These are phyloP conservation scores for Russula lepida DNA, from an alignment of 768 basidiomycete genomes.

Conservation along the genomic window DNA sequence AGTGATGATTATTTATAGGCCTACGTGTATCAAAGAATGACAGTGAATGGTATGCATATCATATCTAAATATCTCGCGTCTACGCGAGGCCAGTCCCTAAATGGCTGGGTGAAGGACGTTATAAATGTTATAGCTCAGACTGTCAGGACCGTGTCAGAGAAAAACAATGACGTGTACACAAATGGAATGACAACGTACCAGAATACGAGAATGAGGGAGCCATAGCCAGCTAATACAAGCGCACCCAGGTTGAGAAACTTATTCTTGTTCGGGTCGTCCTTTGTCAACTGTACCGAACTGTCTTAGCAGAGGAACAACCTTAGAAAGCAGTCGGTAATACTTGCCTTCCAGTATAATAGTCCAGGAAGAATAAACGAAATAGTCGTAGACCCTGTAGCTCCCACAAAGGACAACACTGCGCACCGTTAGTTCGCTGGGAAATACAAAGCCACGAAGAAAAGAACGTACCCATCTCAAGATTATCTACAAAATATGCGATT, in stretches of 20 bases:
- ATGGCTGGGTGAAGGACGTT: slow-evolving; percentile 37
- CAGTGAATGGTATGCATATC: background rate
- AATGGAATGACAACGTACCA: slow-evolving; percentile 48
- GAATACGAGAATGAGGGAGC: slow-evolving; percentile 71
- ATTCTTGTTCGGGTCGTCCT: slow-evolving; percentile 49
- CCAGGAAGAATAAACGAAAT: slow-evolving; percentile 96
- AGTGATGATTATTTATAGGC: background rate
- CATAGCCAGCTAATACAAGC: slow-evolving; percentile 66
- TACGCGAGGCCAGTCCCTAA: slow-evolving; percentile 1
- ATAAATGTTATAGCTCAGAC: slow-evolving; percentile 76
- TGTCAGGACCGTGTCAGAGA: slow-evolving; percentile 27
- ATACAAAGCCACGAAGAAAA: background rate
- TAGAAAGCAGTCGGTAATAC: slow-evolving; percentile 3
- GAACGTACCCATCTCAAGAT: slow-evolving; percentile 68
- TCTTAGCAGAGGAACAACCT: background rate
- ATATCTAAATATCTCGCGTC: background rate
- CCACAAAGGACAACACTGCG: slow-evolving; percentile 89
- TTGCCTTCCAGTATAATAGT: slow-evolving; percentile 86
- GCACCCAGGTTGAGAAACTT: slow-evolving; percentile 49
- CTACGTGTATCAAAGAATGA: background rate
- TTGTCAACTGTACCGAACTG: slow-evolving; percentile 46
- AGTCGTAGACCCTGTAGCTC: slow-evolving; percentile 92
- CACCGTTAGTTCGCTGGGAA: slow-evolving; percentile 1
- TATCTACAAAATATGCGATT: slow-evolving; percentile 70
- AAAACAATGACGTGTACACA: background rate